These are phyloP conservation scores for Leptomonas pyrrhocoris DNA, from an alignment of 208 protist genomes.

Conservation along the genomic window DNA sequence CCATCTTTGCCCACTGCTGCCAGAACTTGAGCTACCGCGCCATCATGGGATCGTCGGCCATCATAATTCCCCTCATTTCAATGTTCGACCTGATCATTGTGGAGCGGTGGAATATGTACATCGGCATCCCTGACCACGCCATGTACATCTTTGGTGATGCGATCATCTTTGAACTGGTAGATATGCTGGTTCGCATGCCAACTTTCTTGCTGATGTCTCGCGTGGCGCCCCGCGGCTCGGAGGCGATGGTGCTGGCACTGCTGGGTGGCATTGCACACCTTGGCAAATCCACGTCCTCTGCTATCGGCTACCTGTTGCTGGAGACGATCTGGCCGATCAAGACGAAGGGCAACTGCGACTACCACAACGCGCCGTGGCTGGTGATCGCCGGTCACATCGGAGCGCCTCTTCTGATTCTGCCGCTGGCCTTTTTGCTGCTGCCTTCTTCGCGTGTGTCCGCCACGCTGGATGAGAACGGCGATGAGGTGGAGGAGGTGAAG, in stretches of 20 bases:
- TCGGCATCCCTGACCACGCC: conserved; percentile 62
- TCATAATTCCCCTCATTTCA: conserved; percentile 50
- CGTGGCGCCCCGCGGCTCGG: conserved; percentile 16
- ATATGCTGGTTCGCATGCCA: conserved; percentile 79
- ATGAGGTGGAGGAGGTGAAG: conserved; percentile 34
- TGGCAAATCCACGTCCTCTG: conserved; percentile 4
- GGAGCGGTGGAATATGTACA: conserved; percentile 69
- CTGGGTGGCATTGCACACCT: neutral
- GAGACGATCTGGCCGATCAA: conserved; percentile 20
- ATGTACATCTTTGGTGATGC: conserved; percentile 81
- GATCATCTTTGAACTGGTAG: conserved; percentile 64
- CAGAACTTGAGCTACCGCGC: conserved; percentile 57
- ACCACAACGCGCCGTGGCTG: conserved; percentile 52
- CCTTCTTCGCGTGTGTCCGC: conserved; percentile 60
- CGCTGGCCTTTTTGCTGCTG: conserved; percentile 57
- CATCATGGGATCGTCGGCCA: conserved; percentile 58
- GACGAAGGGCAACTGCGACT: conserved; percentile 13
- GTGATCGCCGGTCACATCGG: conserved; percentile 60
- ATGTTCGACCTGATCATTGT: conserved; percentile 84
- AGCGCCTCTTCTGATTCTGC: conserved; percentile 52
- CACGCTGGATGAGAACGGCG: conserved; percentile 50
- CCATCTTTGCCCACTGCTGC: conserved; percentile 56
- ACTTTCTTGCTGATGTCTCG: conserved; percentile 28
- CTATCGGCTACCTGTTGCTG: conserved; percentile 19
- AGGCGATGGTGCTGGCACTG: conserved; percentile 15